Evolutionary conservation across 805 yeast genomes (phyloP), one percentile per base, ranked within the genome.

Genomic region (Tetrapisispora nanseiensis): DNA sequence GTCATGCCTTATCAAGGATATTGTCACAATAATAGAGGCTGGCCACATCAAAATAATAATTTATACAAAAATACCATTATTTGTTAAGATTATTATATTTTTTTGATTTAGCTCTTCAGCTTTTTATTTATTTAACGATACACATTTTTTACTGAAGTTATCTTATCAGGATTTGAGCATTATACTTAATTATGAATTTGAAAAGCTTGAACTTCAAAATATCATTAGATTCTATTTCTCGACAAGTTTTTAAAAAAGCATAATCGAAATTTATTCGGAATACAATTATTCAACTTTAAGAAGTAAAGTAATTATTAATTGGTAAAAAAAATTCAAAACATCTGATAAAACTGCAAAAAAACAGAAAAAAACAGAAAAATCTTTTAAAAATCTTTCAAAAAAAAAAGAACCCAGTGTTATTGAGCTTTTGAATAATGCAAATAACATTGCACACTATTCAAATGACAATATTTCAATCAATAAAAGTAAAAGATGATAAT

Each of bases 351-450:
- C 32, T n/a, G 32, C n/a, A 29, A 29, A 24, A 24, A 24, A 24
- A 24, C 27, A 8, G 27, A 24, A 24, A 24, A 24, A 24, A 29
- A 29, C 19, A 24, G 11, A 24, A 24, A 29, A 29, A 9, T 10
- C 15, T 15, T 22, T 33, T 33, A n/a, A 33, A 33, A 33, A 33
- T 20, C 37, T 33, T 33, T 33, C 11, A 33, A 33, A 33, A 33
- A 33, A 33, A 33, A 33, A 15, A 22, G 23, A 16, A 16, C 12
- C n/a, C n/a, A n/a, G n/a, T n/a, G n/a, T n/a, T n/a, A n/a, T n/a
- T n/a, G n/a, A n/a, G n/a, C n/a, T n/a, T n/a, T n/a, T n/a, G n/a
- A n/a, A n/a, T n/a, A n/a, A n/a, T n/a, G n/a, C n/a, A n/a, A n/a
- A n/a, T n/a, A n/a, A n/a, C n/a, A n/a, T n/a, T n/a, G n/a, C n/a